A percentile compares a stretch with the other conserved stretches of the same genome.
Evolutionary conservation across 768 basidiomycete species (phyloP).

Genomic region (Boletus pseudopeckii): DNA sequence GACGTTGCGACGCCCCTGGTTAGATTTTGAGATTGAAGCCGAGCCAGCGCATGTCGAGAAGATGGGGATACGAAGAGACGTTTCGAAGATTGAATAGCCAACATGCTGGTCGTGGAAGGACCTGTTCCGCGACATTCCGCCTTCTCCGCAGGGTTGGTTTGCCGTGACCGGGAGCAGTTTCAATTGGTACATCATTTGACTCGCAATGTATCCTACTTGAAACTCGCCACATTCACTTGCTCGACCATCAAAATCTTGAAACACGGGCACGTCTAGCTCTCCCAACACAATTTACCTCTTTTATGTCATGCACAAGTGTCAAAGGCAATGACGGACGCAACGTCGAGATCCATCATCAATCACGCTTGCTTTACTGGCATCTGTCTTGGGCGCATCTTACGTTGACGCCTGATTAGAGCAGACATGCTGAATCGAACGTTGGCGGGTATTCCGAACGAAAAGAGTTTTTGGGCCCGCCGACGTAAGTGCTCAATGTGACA

Average conservation of each 20-base stretch:
- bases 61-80: not conserved
- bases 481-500: not conserved
- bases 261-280: not conserved
- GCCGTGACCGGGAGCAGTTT: not conserved
- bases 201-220: not conserved
- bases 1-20: slow-evolving; percentile 20
- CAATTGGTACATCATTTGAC: no score
- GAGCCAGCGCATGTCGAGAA: not conserved
- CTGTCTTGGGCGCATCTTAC: not conserved
- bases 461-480: not conserved
- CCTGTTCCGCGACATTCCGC: slow-evolving; percentile 2
- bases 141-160: slow-evolving; percentile 4
- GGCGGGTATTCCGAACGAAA: not conserved
- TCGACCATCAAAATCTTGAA: not conserved
- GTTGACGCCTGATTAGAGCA: not conserved
- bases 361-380: not conserved
- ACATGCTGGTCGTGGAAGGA: slow-evolving; percentile 10
- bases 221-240: no score
- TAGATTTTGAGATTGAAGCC: not conserved
- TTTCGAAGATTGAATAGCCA: not conserved
- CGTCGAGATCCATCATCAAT: no score
- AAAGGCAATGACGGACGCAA: no score
- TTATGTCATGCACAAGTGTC: no score
- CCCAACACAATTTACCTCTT: not conserved
- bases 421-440: not conserved